Conservation (phyloP, 805 yeast species). For the Hanseniaspora thailandica region DNA sequence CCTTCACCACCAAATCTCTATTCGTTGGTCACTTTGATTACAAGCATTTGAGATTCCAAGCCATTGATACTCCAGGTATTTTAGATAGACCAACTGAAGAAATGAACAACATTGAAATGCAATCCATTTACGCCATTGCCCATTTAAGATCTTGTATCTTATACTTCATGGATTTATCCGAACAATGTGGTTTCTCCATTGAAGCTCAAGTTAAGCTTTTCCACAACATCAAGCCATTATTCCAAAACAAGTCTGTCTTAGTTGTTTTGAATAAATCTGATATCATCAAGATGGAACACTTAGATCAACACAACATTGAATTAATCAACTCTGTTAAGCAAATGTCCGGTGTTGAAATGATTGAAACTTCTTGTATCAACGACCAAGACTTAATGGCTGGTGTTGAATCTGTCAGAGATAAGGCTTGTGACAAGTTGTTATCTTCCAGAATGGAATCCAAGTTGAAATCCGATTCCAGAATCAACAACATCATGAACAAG, state of each 20-base stretch:
- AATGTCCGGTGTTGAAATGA: slow-evolving; percentile 75
- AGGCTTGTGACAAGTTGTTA: slow-evolving; percentile 92
- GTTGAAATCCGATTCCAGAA: slow-evolving; percentile 83
- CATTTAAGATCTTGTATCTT: slow-evolving; percentile 92
- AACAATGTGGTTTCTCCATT: slow-evolving; percentile 96
- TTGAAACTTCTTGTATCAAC: slow-evolving; percentile 85
- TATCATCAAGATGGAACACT: slow-evolving; percentile 73
- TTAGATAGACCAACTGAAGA: slow-evolving; percentile 98
- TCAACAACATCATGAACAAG: slow-evolving; percentile 79
- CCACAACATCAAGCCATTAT: slow-evolving; percentile 92
- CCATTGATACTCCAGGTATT: slow-evolving; percentile 98
- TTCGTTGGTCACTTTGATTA: slow-evolving; percentile 98
- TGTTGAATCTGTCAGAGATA: slow-evolving; percentile 88
- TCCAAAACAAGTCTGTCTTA: slow-evolving; percentile 91
- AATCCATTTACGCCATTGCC: slow-evolving; percentile 95
- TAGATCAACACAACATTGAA: slow-evolving; percentile 62
- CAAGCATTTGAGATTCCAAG: slow-evolving; percentile 94
- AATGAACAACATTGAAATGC: slow-evolving; percentile 99
- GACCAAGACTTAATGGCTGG: slow-evolving; percentile 49
- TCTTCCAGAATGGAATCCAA: slow-evolving; percentile 95
- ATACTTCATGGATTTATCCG: slow-evolving; percentile 96
- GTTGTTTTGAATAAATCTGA: slow-evolving; percentile 94
- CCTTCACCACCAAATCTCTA: slow-evolving; percentile 93
- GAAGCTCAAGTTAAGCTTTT: slow-evolving; percentile 95
- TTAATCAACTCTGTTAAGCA: slow-evolving; percentile 53